Base-by-base conservation (phyloP, 495 filamentous ascomycete genomes). In the Cetradonia linearis region DNA sequence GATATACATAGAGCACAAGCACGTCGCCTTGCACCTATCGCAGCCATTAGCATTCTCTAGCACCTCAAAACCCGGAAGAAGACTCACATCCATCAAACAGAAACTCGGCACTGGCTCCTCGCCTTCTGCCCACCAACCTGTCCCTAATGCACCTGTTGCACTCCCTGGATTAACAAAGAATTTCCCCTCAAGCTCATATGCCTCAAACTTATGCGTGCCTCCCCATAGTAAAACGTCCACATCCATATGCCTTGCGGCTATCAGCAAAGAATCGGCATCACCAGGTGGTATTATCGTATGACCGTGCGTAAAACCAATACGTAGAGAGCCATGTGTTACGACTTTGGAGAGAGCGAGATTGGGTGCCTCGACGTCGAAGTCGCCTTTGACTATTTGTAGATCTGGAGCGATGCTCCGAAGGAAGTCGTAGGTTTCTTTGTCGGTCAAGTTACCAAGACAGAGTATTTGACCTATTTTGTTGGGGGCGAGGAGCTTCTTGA, bases 81-180 rank as follows among this genome's bases (percentile, higher is more conserved):
- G 48, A 88, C 89, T 77, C 69, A 96, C 93, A 82, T 99, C 94
- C 93, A 99, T 97, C 73, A 99, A 73, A 71, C 93, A 95, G 73
- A 99, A 99, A 70, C 94, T 97, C 53, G 93, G 93, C 58, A 85
- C 84, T 60, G 87, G 86, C 40, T 94, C 89, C 70, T 95, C 91
- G 23, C 80, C 85, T 20, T 84, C 83, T 55, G 73, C 78, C 79
- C 76, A 82, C 78, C 77, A 88, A 46, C 84, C 86, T 0, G 83
- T 85, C 47, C 83, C 85, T 69, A 90, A 81, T 1, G 91, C 91
- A 13, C 90, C 90, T 10, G 89, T 94, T 25, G 88, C 91, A 72
- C 87, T 94, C n/a, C 93, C 93, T 2, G 93, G 93, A 70, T 97
- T 98, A 47, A 98, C 85, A 73, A 98, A 98, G 77, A 98, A 98